Conservation (phyloP, 2,329 filamentous ascomycete genomes). For the Trichoderma atroviride region DNA sequence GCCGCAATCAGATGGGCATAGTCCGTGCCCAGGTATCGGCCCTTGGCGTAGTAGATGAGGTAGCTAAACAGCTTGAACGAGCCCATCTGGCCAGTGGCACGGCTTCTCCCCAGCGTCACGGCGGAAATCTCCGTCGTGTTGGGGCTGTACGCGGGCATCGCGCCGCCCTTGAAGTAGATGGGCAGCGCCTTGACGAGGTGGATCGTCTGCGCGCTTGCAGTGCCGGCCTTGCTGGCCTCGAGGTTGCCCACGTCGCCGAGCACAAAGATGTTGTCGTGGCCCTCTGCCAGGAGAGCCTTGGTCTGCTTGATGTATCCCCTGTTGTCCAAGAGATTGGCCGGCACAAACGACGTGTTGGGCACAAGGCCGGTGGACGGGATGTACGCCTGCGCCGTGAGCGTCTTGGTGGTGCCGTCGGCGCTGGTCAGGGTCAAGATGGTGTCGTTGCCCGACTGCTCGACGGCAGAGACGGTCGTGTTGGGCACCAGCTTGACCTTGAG, state of each 20-base stretch:
- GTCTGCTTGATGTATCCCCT: constrained; percentile 44
- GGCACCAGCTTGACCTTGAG: constrained; percentile 48
- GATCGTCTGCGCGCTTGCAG: constrained; percentile 39
- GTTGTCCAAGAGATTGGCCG: constrained; percentile 41
- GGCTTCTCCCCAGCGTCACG: constrained; percentile 45
- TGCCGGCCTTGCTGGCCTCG: constrained; percentile 39
- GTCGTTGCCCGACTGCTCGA: constrained; percentile 33
- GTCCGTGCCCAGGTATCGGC: constrained; percentile 43
- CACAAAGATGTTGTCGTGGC: constrained; percentile 47
- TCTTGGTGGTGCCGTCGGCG: constrained; percentile 40
- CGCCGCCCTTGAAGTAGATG: constrained; percentile 37
- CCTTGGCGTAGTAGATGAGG: constrained; percentile 45
- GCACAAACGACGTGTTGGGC: constrained; percentile 51
- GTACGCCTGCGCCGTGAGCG: constrained; percentile 48
- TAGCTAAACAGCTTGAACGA: constrained; percentile 44
- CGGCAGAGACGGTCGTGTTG: constrained; percentile 43
- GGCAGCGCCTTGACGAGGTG: constrained; percentile 43
- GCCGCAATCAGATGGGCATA: constrained; percentile 36
- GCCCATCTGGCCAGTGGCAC: constrained; percentile 45
- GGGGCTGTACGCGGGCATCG: constrained; percentile 38
- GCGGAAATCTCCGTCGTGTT: constrained; percentile 39
- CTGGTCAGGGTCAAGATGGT: constrained; percentile 42
- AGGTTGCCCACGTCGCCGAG: constrained; percentile 49
- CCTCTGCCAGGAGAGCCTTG: constrained; percentile 41
- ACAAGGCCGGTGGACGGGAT: constrained; percentile 50